These are phyloP conservation scores for Quercus phellos DNA, from an alignment of 331 rosid species.

Conservation along the genomic window DNA sequence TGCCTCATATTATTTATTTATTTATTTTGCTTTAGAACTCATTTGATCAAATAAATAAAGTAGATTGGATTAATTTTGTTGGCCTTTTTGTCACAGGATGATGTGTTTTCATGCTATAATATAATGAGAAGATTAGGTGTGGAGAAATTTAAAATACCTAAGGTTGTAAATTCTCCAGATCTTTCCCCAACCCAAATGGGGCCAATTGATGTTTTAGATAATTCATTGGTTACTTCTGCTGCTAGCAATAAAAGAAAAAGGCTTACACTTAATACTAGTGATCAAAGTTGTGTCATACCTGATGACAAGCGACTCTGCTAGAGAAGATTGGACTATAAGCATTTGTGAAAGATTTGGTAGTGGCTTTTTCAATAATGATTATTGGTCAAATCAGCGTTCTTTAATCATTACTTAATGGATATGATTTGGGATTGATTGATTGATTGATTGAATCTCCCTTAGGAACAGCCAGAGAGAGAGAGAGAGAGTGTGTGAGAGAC, in stretches of 20 bases:
- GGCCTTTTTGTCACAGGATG: slow-evolving; percentile 37
- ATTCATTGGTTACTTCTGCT: slow-evolving; percentile 38
- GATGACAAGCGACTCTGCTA: slow-evolving; percentile 39
- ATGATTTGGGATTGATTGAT: slow-evolving; percentile 35
- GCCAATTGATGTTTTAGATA: slow-evolving; percentile 24
- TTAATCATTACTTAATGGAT: slow-evolving; percentile 19
- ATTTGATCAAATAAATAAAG: not conserved
- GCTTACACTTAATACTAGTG: slow-evolving; percentile 36
- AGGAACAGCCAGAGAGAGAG: slow-evolving; percentile 1
- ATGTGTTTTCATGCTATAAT: slow-evolving; percentile 43
- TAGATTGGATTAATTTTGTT: not conserved
- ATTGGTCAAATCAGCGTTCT: slow-evolving; percentile 18
- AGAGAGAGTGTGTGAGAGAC: not conserved
- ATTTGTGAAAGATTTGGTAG: slow-evolving; percentile 10
- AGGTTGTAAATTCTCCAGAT: slow-evolving; percentile 26
- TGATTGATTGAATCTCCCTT: slow-evolving; percentile 27
- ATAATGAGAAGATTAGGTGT: slow-evolving; percentile 40
- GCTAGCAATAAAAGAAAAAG: slow-evolving; percentile 50
- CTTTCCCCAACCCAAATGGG: slow-evolving; percentile 22
- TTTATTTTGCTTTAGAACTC: not conserved
- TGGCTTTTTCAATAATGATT: slow-evolving; percentile 25
- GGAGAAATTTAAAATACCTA: slow-evolving; percentile 29
- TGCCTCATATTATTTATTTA: not conserved
- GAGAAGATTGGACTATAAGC: slow-evolving; percentile 16
- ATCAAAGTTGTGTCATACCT: slow-evolving; percentile 14